phyloP scores from a whole-genome alignment of 192 early-diverging fungal species.

The Coemansia javaensis region DNA sequence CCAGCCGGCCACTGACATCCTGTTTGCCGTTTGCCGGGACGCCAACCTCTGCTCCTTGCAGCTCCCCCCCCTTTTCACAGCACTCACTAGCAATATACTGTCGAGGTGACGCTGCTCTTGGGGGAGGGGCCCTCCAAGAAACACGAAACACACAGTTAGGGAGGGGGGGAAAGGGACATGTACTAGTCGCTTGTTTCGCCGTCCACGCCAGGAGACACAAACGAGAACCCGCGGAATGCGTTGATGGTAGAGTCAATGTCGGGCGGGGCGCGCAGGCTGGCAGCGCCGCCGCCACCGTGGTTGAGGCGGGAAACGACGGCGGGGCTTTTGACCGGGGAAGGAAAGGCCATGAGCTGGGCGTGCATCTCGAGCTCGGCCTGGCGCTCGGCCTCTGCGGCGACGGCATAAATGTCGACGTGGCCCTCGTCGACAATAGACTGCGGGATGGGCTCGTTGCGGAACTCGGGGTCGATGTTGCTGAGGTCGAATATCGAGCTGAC shows the following conservation, averaged over 20 bases:
- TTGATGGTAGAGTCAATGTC: too few relatives aligned
- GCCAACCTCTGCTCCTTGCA: too few relatives aligned
- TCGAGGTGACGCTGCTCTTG: too few relatives aligned
- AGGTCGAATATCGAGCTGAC: constrained; percentile 53
- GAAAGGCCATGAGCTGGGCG: constrained; percentile 34
- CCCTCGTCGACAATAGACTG: constrained; percentile 39
- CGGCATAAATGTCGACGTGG: constrained; percentile 35
- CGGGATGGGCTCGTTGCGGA: constrained; percentile 49
- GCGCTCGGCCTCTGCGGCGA: constrained; percentile 40
- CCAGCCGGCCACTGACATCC: too few relatives aligned
- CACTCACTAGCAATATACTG: too few relatives aligned
- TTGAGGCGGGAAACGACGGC: too few relatives aligned
- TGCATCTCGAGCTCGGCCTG: constrained; percentile 40
- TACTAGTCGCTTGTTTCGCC: constrained; percentile 11
- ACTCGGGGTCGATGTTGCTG: constrained; percentile 51
- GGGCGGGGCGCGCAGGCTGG: too few relatives aligned
- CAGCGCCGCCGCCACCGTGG: too few relatives aligned
- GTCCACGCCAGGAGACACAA: constrained; percentile 47
- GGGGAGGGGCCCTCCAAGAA: too few relatives aligned
- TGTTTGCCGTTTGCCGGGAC: too few relatives aligned
- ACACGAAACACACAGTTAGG: background rate
- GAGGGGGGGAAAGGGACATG: too few relatives aligned
- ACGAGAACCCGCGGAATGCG: constrained; percentile 51
- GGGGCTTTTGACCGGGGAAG: constrained; percentile 30
- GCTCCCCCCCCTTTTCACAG: too few relatives aligned